Conservation (phyloP, 306 rosid genomes). For the Pueraria montana region DNA sequence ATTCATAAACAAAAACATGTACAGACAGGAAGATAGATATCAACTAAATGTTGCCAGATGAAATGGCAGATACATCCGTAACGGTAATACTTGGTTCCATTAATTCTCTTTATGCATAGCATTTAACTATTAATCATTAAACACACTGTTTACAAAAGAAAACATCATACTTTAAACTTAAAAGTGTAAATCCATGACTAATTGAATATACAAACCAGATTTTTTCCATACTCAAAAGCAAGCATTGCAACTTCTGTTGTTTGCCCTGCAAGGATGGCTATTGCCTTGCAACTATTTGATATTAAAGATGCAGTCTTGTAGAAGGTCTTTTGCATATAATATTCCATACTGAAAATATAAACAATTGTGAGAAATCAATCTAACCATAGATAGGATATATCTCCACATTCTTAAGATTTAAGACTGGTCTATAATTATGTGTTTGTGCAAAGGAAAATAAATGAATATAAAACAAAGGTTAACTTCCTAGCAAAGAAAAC, state of each 20-base stretch:
- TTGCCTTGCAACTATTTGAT: constrained; percentile 96
- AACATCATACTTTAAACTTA: background rate
- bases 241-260: constrained; percentile 83
- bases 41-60: constrained; percentile 12
- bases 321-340: constrained; percentile 88
- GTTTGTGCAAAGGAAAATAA: constrained; percentile 11
- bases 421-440: constrained; percentile 12
- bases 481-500: constrained; percentile 33
- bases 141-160: constrained; percentile 7
- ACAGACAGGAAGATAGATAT: constrained; percentile 27
- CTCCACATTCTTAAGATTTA: constrained; percentile 22
- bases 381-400: constrained; percentile 24
- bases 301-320: constrained; percentile 95
- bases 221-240: constrained; percentile 93
- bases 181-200: constrained; percentile 33
- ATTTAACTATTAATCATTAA: constrained; percentile 16
- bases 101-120: constrained; percentile 32
- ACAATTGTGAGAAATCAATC: constrained; percentile 33
- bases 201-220: constrained; percentile 79
- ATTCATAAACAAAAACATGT: background rate
- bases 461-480: background rate
- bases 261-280: constrained; percentile 97
- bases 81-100: constrained; percentile 18
- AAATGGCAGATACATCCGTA: constrained; percentile 13
- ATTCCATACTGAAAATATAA: constrained; percentile 87